Conservation (phyloP, 163 green algal genomes). For the Scenedesmus sp. region DNA sequence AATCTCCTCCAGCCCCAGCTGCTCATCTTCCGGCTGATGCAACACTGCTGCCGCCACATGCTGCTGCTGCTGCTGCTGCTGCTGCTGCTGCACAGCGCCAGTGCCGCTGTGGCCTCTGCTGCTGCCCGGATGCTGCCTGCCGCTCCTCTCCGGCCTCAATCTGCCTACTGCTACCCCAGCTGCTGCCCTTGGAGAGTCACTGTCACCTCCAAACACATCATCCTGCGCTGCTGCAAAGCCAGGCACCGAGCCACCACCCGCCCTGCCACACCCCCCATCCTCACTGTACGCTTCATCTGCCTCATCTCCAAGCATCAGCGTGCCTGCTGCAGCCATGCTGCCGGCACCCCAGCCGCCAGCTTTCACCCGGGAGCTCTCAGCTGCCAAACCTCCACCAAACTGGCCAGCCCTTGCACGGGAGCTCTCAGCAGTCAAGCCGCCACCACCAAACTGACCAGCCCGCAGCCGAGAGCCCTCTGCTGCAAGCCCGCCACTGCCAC, state of each 20-base stretch:
- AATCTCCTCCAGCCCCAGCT: slow-evolving; percentile 11
- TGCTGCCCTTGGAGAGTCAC: not conserved
- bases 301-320: slow-evolving; percentile 23
- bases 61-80: not conserved
- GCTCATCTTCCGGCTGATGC: not conserved
- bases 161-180: not conserved
- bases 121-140: slow-evolving; percentile 3
- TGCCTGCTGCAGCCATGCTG: slow-evolving; percentile 35
- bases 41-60: not conserved
- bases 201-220: slow-evolving; percentile 22
- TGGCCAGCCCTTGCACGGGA: not conserved
- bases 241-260: not conserved
- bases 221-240: not conserved
- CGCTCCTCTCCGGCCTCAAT: not conserved
- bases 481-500: not conserved
- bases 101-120: not conserved
- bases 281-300: not conserved
- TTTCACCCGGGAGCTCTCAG: not conserved
- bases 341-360: slow-evolving; percentile 18
- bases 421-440: not conserved
- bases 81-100: slow-evolving; percentile 10
- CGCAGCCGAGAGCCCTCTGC: not conserved
- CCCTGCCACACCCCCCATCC: not conserved
- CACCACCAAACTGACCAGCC: not conserved
- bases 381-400: not conserved